Conservation (phyloP, 768 basidiomycete species). For the Boletus rubescentipes region DNA sequence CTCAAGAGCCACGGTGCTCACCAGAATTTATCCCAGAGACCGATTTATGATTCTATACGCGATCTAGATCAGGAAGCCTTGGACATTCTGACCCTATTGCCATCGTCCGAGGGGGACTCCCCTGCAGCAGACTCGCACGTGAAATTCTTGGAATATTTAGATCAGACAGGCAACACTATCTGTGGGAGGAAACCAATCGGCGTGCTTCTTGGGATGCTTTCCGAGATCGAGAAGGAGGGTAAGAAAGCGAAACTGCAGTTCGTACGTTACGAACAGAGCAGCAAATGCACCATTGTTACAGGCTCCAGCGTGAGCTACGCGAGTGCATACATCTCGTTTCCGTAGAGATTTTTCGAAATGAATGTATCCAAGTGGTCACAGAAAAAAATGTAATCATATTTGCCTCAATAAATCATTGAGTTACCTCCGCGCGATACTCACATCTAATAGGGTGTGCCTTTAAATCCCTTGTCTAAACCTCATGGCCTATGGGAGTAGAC, state of each 20-base stretch:
- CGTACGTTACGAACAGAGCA: conserved; percentile 95
- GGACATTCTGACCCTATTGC: conserved; percentile 60
- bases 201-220: conserved; percentile 78
- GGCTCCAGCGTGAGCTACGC: conserved; percentile 98
- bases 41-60: conserved; percentile 82
- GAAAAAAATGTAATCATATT: conserved; percentile 1
- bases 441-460: neutral
- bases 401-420: neutral
- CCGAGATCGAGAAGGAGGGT: conserved; percentile 48
- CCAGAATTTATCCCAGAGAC: conserved; percentile 42
- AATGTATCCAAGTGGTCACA: neutral
- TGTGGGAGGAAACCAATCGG: conserved; percentile 97
- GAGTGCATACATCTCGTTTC: conserved; percentile 75
- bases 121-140: conserved; percentile 54
- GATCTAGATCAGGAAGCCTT: conserved; percentile 88
- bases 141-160: conserved; percentile 65
- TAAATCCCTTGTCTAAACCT: neutral
- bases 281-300: conserved; percentile 57
- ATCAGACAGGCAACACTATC: conserved; percentile 87
- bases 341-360: conserved; percentile 14
- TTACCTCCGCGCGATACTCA: neutral
- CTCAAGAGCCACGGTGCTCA: conserved; percentile 48
- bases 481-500: conserved; percentile 15
- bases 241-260: conserved; percentile 55
- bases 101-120: conserved; percentile 39